Conservation (phyloP, 2,329 filamentous ascomycete species). For the Cladosporium oxysporum region DNA sequence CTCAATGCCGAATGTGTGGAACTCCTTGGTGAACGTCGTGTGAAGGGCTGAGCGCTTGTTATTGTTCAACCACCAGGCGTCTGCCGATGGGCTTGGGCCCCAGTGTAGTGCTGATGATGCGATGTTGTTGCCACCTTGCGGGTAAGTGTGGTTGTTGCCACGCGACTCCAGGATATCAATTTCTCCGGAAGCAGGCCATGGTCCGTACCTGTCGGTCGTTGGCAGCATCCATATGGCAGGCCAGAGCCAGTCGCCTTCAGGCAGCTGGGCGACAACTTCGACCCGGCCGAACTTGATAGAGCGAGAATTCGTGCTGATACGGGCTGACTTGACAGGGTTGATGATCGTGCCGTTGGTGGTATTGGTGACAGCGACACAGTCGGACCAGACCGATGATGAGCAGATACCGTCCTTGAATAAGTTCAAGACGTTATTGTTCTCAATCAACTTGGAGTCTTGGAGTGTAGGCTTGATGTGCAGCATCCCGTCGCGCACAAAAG, state of each 20-base stretch:
- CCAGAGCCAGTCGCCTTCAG: slow-evolving; percentile 83
- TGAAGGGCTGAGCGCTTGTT: slow-evolving; percentile 74
- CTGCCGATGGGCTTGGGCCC: slow-evolving; percentile 70
- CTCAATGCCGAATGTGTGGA: slow-evolving; percentile 79
- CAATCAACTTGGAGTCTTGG: slow-evolving; percentile 67
- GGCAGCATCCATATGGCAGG: slow-evolving; percentile 92
- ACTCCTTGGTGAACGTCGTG: slow-evolving; percentile 68
- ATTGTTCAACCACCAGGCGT: slow-evolving; percentile 83
- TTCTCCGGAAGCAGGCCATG: slow-evolving; percentile 78
- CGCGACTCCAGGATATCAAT: slow-evolving; percentile 82
- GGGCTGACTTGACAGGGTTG: slow-evolving; percentile 74
- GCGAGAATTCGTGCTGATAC: slow-evolving; percentile 73
- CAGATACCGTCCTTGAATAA: slow-evolving; percentile 67
- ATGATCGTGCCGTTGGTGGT: slow-evolving; percentile 75
- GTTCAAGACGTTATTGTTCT: slow-evolving; percentile 67
- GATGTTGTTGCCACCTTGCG: slow-evolving; percentile 78
- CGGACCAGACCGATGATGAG: slow-evolving; percentile 59
- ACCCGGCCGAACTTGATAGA: slow-evolving; percentile 78
- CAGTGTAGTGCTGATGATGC: slow-evolving; percentile 78
- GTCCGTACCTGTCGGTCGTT: slow-evolving; percentile 68
- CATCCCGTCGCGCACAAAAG: slow-evolving; percentile 68
- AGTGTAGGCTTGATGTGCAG: slow-evolving; percentile 77
- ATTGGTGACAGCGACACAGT: slow-evolving; percentile 74
- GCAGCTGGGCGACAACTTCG: slow-evolving; percentile 75
- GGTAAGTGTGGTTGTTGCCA: slow-evolving; percentile 78